A percentile compares a stretch with the other conserved stretches of the same genome.
Conservation (phyloP, 2,329 filamentous ascomycete species). For the Ophioceras dolichostomum region DNA sequence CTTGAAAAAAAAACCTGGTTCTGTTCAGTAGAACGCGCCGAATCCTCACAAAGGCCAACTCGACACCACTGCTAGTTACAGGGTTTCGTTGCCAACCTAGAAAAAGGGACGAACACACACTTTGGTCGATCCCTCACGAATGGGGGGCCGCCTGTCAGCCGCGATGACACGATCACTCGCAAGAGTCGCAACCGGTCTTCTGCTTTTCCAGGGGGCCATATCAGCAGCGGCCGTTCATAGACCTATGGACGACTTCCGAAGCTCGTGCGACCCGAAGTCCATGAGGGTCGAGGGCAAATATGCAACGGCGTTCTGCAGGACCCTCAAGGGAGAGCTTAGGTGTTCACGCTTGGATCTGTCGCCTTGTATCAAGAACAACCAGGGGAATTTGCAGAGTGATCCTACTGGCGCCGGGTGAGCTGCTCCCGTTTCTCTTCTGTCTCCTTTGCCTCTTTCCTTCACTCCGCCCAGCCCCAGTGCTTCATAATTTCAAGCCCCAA, state of each 20-base stretch:
- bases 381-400: neutral
- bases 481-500: too few relatives aligned
- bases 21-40: too few relatives aligned
- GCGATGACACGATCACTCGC: too few relatives aligned
- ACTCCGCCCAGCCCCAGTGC: too few relatives aligned
- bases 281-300: neutral
- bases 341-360: neutral
- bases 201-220: neutral
- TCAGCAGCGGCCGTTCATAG: neutral
- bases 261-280: neutral
- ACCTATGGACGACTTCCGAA: slow-evolving; percentile 1
- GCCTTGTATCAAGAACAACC: neutral
- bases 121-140: too few relatives aligned
- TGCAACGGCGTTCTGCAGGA: neutral
- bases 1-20: too few relatives aligned
- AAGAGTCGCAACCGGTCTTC: too few relatives aligned
- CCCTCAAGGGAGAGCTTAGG: neutral
- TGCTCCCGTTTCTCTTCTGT: neutral
- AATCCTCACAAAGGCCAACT: too few relatives aligned
- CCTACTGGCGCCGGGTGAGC: neutral
- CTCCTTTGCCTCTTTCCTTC: neutral
- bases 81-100: too few relatives aligned
- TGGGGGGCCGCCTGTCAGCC: too few relatives aligned
- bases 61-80: too few relatives aligned
- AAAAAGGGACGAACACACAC: too few relatives aligned